These are phyloP conservation scores for Jacaranda copaia DNA, from an alignment of 257 asterid species.

Conservation along the genomic window DNA sequence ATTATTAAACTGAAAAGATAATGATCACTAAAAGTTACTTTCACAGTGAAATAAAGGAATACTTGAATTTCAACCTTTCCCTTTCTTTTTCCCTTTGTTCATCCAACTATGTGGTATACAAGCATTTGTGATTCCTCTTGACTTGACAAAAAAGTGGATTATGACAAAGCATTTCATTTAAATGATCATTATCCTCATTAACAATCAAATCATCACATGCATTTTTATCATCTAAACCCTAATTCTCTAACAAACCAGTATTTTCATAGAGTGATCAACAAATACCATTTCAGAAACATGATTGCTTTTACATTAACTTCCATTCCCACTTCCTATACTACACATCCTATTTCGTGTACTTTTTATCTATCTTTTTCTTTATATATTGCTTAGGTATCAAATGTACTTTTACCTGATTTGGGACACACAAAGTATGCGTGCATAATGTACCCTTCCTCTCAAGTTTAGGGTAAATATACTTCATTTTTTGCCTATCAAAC, in stretches of 20 bases:
- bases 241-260: background rate
- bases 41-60: no score
- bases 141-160: background rate
- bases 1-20: no score
- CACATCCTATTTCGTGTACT: background rate
- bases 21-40: no score
- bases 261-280: conserved; percentile 15
- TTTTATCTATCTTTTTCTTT: conserved; percentile 13
- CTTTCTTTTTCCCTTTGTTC: background rate
- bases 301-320: background rate
- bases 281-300: conserved; percentile 13
- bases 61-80: background rate
- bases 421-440: background rate
- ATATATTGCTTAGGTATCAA: background rate
- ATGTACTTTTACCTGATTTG: conserved; percentile 1
- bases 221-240: background rate
- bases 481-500: background rate
- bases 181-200: background rate
- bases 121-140: background rate
- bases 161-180: background rate
- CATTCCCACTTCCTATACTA: background rate
- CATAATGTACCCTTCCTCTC: conserved; percentile 14
- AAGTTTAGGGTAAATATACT: conserved; percentile 19
- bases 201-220: background rate
- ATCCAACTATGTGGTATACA: background rate